Evolutionary conservation across 2,329 filamentous ascomycete genomes (phyloP), one percentile per base, ranked within the genome.

Genomic region (Laburnicola sp.): DNA sequence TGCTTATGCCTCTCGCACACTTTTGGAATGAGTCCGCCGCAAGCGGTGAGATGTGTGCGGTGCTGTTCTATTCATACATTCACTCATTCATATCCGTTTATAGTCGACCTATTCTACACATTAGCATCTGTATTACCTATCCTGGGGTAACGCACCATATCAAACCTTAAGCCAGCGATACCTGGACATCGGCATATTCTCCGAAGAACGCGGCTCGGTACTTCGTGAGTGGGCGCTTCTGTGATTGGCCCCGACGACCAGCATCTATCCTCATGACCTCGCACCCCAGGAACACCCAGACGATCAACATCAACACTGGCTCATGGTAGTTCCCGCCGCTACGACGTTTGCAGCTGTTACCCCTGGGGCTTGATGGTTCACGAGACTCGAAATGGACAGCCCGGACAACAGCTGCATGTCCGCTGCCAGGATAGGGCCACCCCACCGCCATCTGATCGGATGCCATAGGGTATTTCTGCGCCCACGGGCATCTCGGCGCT

Each of bases 381-480:
- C 26, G 11, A 23, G 8, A 28, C 38, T n/a, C 34, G 10, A 31
- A 37, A 4, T 22, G 32, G 30, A 23, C 34, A 25, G 3, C n/a
- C 23, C 11, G 7, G 7, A 2, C 11, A 26, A 26, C 22, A 22
- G 32, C 21, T 35, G 25, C 34, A 23, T 30, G 34, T 16, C 43
- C 25, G 25, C 23, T 28, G 27, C 32, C 25, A 25, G 10, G 23
- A n/a, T 26, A 9, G 4, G 30, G 41, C 31, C 28, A n/a, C 3
- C 8, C 26, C 34, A 22, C n/a, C 26, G 34, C 43, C 31, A 38
- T 26, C 32, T 37, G 16, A 25, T 38, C 10, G 37, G 16, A 32
- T 54, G 39, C 35, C 16, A 49, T 48, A 45, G 62, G 59, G 30
- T 58, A 39, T 53, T 55, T 57, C 54, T 61, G 58, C 57, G 58